Evolutionary conservation across 2,329 filamentous ascomycete species (phyloP), one percentile per base, ranked within the genome.

Genomic region (Ophiostoma pallidulum): DNA sequence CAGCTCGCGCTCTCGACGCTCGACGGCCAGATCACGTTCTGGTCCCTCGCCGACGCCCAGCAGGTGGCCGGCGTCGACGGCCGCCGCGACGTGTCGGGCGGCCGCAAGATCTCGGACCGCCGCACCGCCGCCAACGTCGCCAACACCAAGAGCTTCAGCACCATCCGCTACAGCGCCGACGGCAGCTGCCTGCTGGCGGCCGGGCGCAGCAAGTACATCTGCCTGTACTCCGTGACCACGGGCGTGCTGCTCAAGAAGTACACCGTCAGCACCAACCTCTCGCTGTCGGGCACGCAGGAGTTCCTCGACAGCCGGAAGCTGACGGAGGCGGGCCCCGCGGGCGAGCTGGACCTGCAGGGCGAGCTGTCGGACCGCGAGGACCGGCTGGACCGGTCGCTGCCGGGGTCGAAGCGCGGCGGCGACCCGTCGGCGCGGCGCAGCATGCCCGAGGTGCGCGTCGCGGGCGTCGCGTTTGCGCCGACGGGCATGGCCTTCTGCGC

Each of bases 161-260:
- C 84, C 7, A 86, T 98, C 55, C 80, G 78, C 46, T 98, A 97
- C 68, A 95, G 89, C 62, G 84, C 87, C 1, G 92, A 98, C 61
- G 92, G 92, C 12, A 86, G 80, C 53, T 96, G 92, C 58, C 73
- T 98, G 10, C 72, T 98, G 35, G 92, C 91, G 1, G 90, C 80
- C 41, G 92, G 92, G 28, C 95, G 92, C 72, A 96, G 89, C 80
- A 98, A 98, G 69, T 96, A 94, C 64, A 96, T 98, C 45, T 97
- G 92, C 62, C 66, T 98, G 49, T 98, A 98, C 67, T 91, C 94
- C n/a, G 87, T 94, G 28, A 81, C 82, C 49, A 94, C 91, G 1
- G 89, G 92, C 63, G 88, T 92, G 1, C 70, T 98, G 10, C 72
- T 97, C 48, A 95, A 94, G 64, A 96, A 96, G 62, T 98, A 85